Base-by-base conservation (phyloP, 2,329 filamentous ascomycete species). In the Lojkania enalia region DNA sequence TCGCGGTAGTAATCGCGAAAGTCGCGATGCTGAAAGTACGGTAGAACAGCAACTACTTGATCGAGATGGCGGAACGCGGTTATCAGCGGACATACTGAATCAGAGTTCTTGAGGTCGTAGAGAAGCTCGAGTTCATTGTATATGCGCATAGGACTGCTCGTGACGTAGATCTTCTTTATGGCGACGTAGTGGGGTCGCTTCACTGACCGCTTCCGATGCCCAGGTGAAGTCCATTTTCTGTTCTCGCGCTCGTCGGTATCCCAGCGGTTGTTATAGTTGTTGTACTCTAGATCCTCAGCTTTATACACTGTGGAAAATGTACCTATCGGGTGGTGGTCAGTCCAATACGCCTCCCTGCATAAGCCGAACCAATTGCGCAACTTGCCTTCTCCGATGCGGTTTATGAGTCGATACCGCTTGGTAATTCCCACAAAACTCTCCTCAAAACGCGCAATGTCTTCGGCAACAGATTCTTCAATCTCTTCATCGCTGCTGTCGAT, bases 281-380 rank as follows among this genome's bases (percentile, higher is more conserved):
- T 82, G 67, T 96, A 96, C 44, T 86, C 78, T 19, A 97, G 74
- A 66, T 99, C 94, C 70, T 97, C 90, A 15, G 95, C 94, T 71
- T 99, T 99, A 79, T 99, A 99, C 11, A 99, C 94, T 2, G 94
- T 97, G 0, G 94, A 97, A 67, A 99, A 99, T 1, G 94, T 99
- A 46, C 94, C 90, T 96, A 48, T 48, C 30, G 32, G 35, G 42
- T 49, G 44, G 42, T 43, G 30, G 57, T 67, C 23, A 67, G 63
- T 54, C 49, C 36, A 51, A 30, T 46, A 43, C 43, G 47, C 49
- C 45, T 54, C 52, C 49, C 46, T 65, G 62, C 59, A 65, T 55
- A 42, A 37, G 38, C 39, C 51, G 55, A 51, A 32, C 59, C 57
- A 63, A 60, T 57, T 29, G 44, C 19, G 40, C 57, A 47, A 48